phyloP scores from a whole-genome alignment of 2,329 filamentous ascomycete genomes.

The Chrysoporthe cubensis region DNA sequence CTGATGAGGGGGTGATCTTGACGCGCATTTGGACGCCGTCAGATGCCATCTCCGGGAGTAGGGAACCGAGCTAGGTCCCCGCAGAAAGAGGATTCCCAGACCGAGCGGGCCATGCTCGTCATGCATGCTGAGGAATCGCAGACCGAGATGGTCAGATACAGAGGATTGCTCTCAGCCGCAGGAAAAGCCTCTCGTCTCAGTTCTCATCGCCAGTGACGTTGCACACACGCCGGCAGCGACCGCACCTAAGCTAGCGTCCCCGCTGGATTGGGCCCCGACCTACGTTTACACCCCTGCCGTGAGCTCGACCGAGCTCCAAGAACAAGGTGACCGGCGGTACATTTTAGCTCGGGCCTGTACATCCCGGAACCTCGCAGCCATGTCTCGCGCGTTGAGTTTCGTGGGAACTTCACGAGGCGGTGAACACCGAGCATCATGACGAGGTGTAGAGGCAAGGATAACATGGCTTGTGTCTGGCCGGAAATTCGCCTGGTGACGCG shows the following conservation, averaged over 20 bases:
- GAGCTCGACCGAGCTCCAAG: not conserved
- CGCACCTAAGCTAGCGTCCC: slow-evolving; percentile 16
- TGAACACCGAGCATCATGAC: slow-evolving; percentile 34
- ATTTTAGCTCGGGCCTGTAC: slow-evolving; percentile 13
- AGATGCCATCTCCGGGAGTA: not conserved
- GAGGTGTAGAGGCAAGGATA: slow-evolving; percentile 37
- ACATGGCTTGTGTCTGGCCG: slow-evolving; percentile 31
- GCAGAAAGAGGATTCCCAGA: not conserved
- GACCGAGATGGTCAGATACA: not conserved
- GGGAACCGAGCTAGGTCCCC: not conserved
- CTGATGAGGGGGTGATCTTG: not conserved
- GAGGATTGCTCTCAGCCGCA: slow-evolving; percentile 4
- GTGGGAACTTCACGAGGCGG: slow-evolving; percentile 36
- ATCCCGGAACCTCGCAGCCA: slow-evolving; percentile 22
- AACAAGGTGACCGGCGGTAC: slow-evolving; percentile 18
- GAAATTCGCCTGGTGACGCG: slow-evolving; percentile 11
- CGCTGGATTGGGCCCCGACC: slow-evolving; percentile 18
- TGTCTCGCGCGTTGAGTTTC: slow-evolving; percentile 22
- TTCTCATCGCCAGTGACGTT: slow-evolving; percentile 4
- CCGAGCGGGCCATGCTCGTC: not conserved
- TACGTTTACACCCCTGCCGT: slow-evolving; percentile 23
- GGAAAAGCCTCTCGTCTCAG: slow-evolving; percentile 3
- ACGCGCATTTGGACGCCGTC: not conserved
- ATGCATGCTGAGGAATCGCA: not conserved
- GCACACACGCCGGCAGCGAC: slow-evolving; percentile 9